Conservation (phyloP, 2,329 filamentous ascomycete species). For the Dactylellina drechsleri region DNA sequence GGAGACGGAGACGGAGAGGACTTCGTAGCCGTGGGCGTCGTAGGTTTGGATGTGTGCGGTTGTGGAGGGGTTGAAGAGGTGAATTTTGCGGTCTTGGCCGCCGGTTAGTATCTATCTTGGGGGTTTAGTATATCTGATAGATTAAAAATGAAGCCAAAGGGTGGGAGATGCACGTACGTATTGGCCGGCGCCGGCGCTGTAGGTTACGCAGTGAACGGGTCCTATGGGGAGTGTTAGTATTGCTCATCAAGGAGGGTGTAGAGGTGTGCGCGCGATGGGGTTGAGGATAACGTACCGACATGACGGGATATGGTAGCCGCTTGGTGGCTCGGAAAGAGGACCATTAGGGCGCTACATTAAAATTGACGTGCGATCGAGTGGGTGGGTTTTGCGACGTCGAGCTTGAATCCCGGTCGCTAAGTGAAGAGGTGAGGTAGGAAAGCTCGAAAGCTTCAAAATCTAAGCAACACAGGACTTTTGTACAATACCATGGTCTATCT, state of each 20-base stretch:
- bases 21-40: slow-evolving; percentile 87
- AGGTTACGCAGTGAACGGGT: slow-evolving; percentile 58
- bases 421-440: neutral
- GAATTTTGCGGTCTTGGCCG: slow-evolving; percentile 59
- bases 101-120: slow-evolving; percentile 56
- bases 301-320: slow-evolving; percentile 56
- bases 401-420: neutral
- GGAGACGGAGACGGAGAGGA: slow-evolving; percentile 80
- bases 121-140: neutral
- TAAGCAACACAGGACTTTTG: neutral
- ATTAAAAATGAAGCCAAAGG: slow-evolving; percentile 11
- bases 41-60: slow-evolving; percentile 82
- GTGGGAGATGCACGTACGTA: slow-evolving; percentile 55
- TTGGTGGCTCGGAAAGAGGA: slow-evolving; percentile 59
- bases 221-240: slow-evolving; percentile 45
- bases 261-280: neutral
- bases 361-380: slow-evolving; percentile 14
- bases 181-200: slow-evolving; percentile 58
- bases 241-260: neutral
- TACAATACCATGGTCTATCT: neutral
- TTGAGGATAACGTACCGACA: slow-evolving; percentile 52
- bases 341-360: slow-evolving; percentile 26
- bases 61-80: slow-evolving; percentile 61
- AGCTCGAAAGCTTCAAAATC: neutral
- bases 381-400: slow-evolving; percentile 6